These are phyloP conservation scores for Kwoniella shivajii DNA, from an alignment of 1,284 basidiomycete species.

Conservation along the genomic window DNA sequence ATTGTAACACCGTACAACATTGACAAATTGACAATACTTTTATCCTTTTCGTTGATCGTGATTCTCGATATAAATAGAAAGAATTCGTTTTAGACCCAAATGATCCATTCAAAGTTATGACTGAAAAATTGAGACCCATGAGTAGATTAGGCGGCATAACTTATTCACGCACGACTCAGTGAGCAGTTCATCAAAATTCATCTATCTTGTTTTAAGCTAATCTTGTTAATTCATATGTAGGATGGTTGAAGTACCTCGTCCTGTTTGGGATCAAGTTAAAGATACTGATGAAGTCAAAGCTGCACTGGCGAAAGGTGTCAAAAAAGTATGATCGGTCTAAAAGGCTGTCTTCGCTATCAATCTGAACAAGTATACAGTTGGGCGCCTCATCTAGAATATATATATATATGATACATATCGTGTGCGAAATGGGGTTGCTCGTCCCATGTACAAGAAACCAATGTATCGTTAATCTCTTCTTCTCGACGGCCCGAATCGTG, in stretches of 20 bases:
- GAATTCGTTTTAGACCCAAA: slow-evolving; percentile 61
- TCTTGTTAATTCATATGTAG: slow-evolving; percentile 56
- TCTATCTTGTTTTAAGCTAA: neutral
- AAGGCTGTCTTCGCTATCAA: neutral
- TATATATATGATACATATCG: no score
- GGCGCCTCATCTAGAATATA: no score
- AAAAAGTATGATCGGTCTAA: slow-evolving; percentile 2
- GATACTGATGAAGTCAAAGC: slow-evolving; percentile 45
- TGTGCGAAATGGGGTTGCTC: no score
- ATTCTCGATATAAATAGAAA: no score
- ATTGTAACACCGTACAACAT: no score
- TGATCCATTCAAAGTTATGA: slow-evolving; percentile 39
- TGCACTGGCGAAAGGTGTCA: slow-evolving; percentile 12
- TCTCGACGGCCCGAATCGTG: slow-evolving; percentile 46
- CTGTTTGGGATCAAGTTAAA: slow-evolving; percentile 62
- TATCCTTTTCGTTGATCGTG: no score
- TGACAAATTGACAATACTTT: no score
- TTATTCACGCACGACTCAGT: slow-evolving; percentile 8
- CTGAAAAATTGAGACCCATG: slow-evolving; percentile 63
- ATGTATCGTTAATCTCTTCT: slow-evolving; percentile 34
- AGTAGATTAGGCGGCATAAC: slow-evolving; percentile 66
- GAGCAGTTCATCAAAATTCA: slow-evolving; percentile 4
- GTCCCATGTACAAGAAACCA: no score
- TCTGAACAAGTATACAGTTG: no score
- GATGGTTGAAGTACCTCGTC: slow-evolving; percentile 58